These are phyloP conservation scores for Phytophthora uliginosa DNA, from an alignment of 352 stramenopile species.

Conservation along the genomic window DNA sequence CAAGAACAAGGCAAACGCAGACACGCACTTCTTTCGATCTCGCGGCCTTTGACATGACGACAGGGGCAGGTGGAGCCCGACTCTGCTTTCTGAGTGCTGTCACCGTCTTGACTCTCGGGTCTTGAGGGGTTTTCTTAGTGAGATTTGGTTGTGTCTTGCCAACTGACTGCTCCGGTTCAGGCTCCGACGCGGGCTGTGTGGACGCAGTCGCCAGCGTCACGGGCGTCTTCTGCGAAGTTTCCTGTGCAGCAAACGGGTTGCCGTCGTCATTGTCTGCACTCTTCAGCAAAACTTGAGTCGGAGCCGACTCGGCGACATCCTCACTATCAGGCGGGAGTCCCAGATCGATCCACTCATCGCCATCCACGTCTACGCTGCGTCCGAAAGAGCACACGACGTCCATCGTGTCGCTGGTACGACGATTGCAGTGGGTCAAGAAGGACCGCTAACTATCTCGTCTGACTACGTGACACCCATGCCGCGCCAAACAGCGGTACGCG, in stretches of 20 bases:
- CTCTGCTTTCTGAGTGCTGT: not conserved
- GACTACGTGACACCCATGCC: not conserved
- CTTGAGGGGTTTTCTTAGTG: not conserved
- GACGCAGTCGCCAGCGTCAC: not conserved
- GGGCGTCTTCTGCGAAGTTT: not conserved
- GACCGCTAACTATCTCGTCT: not conserved
- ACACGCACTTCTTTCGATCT: conserved; percentile 40
- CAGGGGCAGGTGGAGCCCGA: not conserved
- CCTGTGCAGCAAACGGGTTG: conserved; percentile 1
- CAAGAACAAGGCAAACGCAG: not conserved
- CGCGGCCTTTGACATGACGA: conserved; percentile 26
- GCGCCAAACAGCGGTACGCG: not conserved
- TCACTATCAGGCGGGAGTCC: conserved; percentile 10
- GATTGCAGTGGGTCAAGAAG: not conserved
- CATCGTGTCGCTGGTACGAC: not conserved
- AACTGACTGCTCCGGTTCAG: conserved; percentile 4
- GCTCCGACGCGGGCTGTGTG: not conserved
- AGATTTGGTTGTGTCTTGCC: not conserved
- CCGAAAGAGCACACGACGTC: conserved; percentile 28
- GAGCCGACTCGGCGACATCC: not conserved
- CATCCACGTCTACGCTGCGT: conserved; percentile 35
- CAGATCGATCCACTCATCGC: conserved; percentile 64
- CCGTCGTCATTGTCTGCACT: not conserved
- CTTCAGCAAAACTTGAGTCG: not conserved
- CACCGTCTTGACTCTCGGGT: not conserved